A percentile compares a stretch with the other conserved stretches of the same genome.
These are phyloP conservation scores for Leucaena leucocephala DNA, from an alignment of 306 rosid genomes.

Conservation along the genomic window DNA sequence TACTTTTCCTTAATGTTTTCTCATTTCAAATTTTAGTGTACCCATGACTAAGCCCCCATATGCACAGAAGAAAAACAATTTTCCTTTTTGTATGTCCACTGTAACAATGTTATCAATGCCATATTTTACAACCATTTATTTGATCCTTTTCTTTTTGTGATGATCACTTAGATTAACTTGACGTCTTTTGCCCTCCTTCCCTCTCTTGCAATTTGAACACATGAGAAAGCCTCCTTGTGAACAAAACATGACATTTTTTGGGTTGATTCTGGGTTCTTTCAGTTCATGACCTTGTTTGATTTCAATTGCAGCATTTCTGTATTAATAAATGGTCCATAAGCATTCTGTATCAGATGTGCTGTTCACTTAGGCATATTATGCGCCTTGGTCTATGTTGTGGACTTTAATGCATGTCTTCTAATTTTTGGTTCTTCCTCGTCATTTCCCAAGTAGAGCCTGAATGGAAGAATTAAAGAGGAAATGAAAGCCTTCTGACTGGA, in stretches of 20 bases:
- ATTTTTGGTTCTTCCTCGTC: conserved; percentile 36
- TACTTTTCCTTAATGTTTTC: conserved; percentile 6
- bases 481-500: conserved; percentile 43
- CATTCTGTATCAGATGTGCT: conserved; percentile 27
- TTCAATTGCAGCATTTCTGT: conserved; percentile 35
- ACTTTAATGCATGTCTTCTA: conserved; percentile 32
- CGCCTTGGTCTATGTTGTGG: conserved; percentile 8
- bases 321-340: conserved; percentile 32
- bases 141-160: conserved; percentile 10
- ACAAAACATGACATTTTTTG: conserved; percentile 19
- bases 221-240: conserved; percentile 21
- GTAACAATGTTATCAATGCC: conserved; percentile 12
- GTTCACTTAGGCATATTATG: conserved; percentile 35
- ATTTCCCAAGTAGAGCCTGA: conserved; percentile 48
- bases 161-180: neutral
- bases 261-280: conserved; percentile 27
- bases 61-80: neutral
- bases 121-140: conserved; percentile 24
- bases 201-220: conserved; percentile 5
- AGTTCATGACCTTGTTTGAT: conserved; percentile 27
- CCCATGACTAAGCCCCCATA: neutral
- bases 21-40: neutral
- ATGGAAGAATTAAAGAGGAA: conserved; percentile 46
- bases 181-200: neutral
- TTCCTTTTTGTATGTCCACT: conserved; percentile 24